Base-by-base conservation (phyloP, 352 stramenopile species). In the Phytophthora citrophthora region DNA sequence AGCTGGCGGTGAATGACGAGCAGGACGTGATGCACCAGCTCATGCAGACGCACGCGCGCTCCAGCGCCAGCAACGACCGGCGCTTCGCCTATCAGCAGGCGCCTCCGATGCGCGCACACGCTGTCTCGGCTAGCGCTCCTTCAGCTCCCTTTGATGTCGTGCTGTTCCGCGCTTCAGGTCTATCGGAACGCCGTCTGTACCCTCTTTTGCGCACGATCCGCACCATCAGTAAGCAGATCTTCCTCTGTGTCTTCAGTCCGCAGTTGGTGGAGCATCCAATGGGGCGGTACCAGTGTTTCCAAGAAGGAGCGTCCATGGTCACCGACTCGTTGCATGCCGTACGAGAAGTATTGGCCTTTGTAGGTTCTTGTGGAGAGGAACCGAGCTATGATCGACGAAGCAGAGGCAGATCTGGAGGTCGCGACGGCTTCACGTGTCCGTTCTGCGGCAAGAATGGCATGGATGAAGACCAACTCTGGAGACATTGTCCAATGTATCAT, bases 201-300 rank as follows among this genome's bases (percentile, higher is more conserved):
- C 51, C 79, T 6, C 52, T 92, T 24, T 49, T 95, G 38, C 82
- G 85, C 40, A 65, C 75, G 44, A 72, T 93, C 36, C 85, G 82
- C 44, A 88, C 79, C 16, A 87, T 94, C 64, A 91, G 77, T 62
- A 77, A 76, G 47, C 85, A 95, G 79, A 80, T 95, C 61, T 95
- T 95, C 47, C 57, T 95, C n/a, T 94, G 85, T 43, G 80, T 93
- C 50, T 91, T 90, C 64, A 94, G 85, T 70, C 71, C 85, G 56
- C 85, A 91, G 54, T 68, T 95, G 8, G 71, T 80, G 5, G 85
- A 93, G 57, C 50, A 93, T 55, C 80, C 87, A 5, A 77, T 85
- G 65, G 81, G 76, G 0, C 81, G 87, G 11, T 93, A 95, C 68
- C 68, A 81, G 61, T 90, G 87, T 54, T 94, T 95, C 57, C 72